phyloP scores from a whole-genome alignment of 106 monocot genomes.

The Dendrobium officinale region DNA sequence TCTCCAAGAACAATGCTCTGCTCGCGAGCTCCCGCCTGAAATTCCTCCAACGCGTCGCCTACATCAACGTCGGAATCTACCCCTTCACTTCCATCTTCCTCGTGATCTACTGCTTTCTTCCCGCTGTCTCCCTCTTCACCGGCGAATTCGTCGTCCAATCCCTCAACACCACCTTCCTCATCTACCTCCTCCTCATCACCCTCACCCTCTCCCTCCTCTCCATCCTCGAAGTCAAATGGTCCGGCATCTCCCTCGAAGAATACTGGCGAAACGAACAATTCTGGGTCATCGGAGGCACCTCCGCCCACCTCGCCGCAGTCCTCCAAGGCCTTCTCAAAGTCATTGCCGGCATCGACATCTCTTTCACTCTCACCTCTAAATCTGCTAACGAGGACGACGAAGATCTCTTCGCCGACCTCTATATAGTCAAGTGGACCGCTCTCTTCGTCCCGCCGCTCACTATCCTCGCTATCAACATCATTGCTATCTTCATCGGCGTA shows the following conservation, averaged over 20 bases:
- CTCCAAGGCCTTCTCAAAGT: slow-evolving; percentile 34
- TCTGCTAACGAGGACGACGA: slow-evolving; percentile 7
- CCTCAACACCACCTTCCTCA: slow-evolving; percentile 64
- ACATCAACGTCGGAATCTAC: slow-evolving; percentile 90
- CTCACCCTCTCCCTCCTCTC: slow-evolving; percentile 57
- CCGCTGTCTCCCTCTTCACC: slow-evolving; percentile 80
- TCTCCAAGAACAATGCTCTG: slow-evolving; percentile 74
- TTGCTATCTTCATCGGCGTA: slow-evolving; percentile 8
- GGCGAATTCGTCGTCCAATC: slow-evolving; percentile 73
- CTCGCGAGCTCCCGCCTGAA: slow-evolving; percentile 56
- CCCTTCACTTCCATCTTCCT: slow-evolving; percentile 96
- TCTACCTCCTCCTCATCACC: slow-evolving; percentile 80
- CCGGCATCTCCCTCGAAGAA: slow-evolving; percentile 74
- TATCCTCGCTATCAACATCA: slow-evolving; percentile 5
- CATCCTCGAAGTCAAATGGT: slow-evolving; percentile 85
- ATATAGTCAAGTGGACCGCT: slow-evolving; percentile 4
- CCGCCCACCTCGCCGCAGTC: slow-evolving; percentile 83
- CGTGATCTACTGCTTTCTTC: slow-evolving; percentile 75
- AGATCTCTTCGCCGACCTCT: slow-evolving; percentile 4
- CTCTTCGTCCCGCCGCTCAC: slow-evolving; percentile 13
- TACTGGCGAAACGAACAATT: slow-evolving; percentile 94
- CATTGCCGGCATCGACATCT: slow-evolving; percentile 9
- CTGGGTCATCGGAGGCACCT: slow-evolving; percentile 90
- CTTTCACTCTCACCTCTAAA: slow-evolving; percentile 11
- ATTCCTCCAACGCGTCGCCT: slow-evolving; percentile 78